Percentiles rank a stretch among this genome's conserved stretches.
phyloP scores from a whole-genome alignment of 768 basidiomycete species.

The Rubroboletus pulcherrimus region DNA sequence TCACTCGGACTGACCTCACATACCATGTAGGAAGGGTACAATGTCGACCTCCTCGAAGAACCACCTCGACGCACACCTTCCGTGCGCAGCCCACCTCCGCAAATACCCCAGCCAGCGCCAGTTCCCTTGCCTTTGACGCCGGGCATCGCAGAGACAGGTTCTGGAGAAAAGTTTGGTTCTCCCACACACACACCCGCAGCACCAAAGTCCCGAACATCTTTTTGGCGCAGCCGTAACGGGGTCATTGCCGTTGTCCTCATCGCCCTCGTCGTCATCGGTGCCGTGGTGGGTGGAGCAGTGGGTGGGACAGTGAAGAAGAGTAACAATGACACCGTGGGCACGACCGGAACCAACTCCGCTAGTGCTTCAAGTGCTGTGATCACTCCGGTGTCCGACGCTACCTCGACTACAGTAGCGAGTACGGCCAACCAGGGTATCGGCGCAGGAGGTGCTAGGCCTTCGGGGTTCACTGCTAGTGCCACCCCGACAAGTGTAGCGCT shows the following conservation, averaged over 20 bases:
- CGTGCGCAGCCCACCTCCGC: constrained; percentile 14
- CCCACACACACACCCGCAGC: not conserved
- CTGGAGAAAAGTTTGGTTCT: constrained; percentile 12
- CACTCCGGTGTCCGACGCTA: not conserved
- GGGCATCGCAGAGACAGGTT: constrained; percentile 6
- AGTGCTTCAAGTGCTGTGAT: not conserved
- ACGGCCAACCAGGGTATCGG: not conserved
- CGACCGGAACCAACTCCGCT: not conserved
- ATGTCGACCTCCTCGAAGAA: constrained; percentile 41
- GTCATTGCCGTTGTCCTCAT: constrained; percentile 37
- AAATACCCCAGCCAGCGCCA: constrained; percentile 10
- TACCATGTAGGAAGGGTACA: constrained; percentile 47
- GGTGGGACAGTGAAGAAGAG: constrained; percentile 43
- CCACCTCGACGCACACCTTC: constrained; percentile 22
- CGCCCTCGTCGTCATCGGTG: constrained; percentile 44
- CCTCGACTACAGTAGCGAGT: fast-evolving
- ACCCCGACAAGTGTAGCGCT: not conserved
- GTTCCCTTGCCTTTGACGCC: constrained; percentile 9
- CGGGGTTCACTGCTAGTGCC: not conserved
- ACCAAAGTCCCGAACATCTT: constrained; percentile 29
- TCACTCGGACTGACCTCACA: not conserved
- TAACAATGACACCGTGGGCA: not conserved
- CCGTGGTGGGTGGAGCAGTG: constrained; percentile 55
- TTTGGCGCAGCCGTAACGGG: constrained; percentile 49
- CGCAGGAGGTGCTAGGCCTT: not conserved